A percentile compares a stretch with the other conserved stretches of the same genome.
Evolutionary conservation across 768 basidiomycete genomes (phyloP).

Genomic region (Leccinum fibrillosum): DNA sequence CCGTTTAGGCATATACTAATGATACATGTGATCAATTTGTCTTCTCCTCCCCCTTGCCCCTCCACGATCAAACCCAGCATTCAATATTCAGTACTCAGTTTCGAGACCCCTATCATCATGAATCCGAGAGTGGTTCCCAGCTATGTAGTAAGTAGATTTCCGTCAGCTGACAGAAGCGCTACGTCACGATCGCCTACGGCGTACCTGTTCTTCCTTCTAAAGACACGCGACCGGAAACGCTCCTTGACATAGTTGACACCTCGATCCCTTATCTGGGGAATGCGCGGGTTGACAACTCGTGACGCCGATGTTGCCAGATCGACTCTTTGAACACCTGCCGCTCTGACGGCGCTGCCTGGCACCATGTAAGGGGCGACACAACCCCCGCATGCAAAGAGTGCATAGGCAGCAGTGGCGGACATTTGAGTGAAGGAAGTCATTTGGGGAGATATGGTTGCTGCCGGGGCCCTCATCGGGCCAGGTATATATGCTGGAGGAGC

Average conservation of each 20-base stretch:
- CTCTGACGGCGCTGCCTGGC: not conserved
- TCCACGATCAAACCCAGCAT: not conserved
- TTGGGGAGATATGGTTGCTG: too few relatives aligned
- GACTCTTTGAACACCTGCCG: not conserved
- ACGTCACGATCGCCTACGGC: not conserved
- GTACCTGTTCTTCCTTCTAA: not conserved
- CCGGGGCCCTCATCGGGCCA: not conserved
- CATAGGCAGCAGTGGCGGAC: not conserved
- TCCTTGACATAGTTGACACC: not conserved
- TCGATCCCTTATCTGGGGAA: not conserved
- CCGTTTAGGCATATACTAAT: not conserved
- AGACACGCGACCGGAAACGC: not conserved
- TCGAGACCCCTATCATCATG: not conserved
- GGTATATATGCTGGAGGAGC: not conserved
- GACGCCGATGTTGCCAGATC: too few relatives aligned
- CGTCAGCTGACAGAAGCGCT: not conserved
- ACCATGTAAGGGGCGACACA: not conserved
- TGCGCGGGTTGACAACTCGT: not conserved
- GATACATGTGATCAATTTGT: not conserved
- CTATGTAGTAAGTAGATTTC: not conserved
- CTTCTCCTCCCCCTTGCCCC: not conserved
- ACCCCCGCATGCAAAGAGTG: slow-evolving; percentile 2
- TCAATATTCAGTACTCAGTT: not conserved
- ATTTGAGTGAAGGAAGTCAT: not conserved
- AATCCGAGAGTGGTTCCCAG: not conserved